A percentile compares a stretch with the other conserved stretches of the same genome.
phyloP scores from a whole-genome alignment of 2,329 filamentous ascomycete genomes.

The Aplosporella prunicola region DNA sequence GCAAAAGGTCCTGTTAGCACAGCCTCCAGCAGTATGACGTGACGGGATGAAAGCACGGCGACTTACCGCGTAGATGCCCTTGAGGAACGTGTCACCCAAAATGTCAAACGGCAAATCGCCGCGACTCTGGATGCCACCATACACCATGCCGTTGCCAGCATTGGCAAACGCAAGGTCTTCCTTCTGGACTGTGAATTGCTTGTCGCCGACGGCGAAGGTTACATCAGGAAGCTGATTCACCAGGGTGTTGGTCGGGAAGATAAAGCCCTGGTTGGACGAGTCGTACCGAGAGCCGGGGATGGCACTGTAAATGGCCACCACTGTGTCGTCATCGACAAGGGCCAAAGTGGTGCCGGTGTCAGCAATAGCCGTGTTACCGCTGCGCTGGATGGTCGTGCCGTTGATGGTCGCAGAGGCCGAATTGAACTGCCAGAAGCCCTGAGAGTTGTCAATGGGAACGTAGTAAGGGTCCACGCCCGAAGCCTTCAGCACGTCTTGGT shows the following conservation, averaged over 20 bases:
- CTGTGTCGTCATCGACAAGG: conserved; percentile 52
- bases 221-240: conserved; percentile 49
- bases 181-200: conserved; percentile 51
- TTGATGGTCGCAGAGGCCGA: conserved; percentile 50
- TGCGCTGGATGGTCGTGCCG: conserved; percentile 41
- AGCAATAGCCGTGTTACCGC: conserved; percentile 56
- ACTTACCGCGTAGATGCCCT: conserved; percentile 48
- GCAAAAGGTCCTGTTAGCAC: conserved; percentile 21
- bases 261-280: conserved; percentile 49
- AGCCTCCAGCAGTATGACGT: background rate
- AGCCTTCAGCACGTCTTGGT: conserved; percentile 49
- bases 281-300: conserved; percentile 51
- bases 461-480: conserved; percentile 48
- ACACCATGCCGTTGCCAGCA: conserved; percentile 46
- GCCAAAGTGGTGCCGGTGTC: conserved; percentile 64
- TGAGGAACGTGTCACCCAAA: conserved; percentile 54
- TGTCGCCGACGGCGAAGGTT: conserved; percentile 53
- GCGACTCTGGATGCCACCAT: conserved; percentile 57
- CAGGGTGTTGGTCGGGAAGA: conserved; percentile 48
- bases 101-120: conserved; percentile 53
- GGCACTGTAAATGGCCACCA: conserved; percentile 52
- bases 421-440: conserved; percentile 60
- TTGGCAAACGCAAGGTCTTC: conserved; percentile 53
- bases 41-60: background rate
- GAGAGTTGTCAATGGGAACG: conserved; percentile 51